Base-by-base conservation (phyloP, 2,329 filamentous ascomycete genomes). In the Colletotrichum lentis region DNA sequence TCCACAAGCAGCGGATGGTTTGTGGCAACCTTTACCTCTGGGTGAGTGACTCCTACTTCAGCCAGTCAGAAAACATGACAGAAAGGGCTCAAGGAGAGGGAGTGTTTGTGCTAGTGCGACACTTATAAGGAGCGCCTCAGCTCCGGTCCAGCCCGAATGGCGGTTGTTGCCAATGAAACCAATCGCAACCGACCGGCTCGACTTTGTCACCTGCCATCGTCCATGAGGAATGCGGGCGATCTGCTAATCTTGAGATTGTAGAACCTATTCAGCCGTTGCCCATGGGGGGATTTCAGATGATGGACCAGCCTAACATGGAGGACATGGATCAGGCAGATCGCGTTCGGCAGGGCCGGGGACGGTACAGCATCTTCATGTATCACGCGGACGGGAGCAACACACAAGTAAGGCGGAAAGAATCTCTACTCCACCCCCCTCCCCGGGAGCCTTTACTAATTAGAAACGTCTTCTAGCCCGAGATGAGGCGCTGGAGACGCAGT, bases 281-380 rank as follows among this genome's bases (percentile, higher is more conserved):
- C 6, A 8, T 24, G 31, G 27, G 47, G 8, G 31, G 7, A 8
- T n/a, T 59, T 1, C 43, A 39, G 12, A 7, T 39, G 6, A 49
- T 39, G 35, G 14, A 49, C 10, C 20, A 11, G 14, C 56, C 43
- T 12, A 6, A 49, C 18, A 35, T 11, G 39, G 16, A 37, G 49
- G 41, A 18, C 35, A 41, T 53, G 43, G 24, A 20, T 11, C 37
- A 7, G 11, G 31, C 44, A 39, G 18, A 27, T 5, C 58, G n/a
- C 24, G 6, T 43, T 43, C 63, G 24, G 12, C 47, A 31, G 35
- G 60, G 43, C 18, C 24, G n/a, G 27, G 31, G 52, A n/a, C 54
- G 53, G 10, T 68, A 58, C n/a, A 53, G 35, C 39, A 68, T 68
- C 54, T 49, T 64, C 8, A 39, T 62, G 24, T 69, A 52, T 35